Base-by-base conservation (phyloP, 1,284 basidiomycete genomes). In the Tilletia walkeri region DNA sequence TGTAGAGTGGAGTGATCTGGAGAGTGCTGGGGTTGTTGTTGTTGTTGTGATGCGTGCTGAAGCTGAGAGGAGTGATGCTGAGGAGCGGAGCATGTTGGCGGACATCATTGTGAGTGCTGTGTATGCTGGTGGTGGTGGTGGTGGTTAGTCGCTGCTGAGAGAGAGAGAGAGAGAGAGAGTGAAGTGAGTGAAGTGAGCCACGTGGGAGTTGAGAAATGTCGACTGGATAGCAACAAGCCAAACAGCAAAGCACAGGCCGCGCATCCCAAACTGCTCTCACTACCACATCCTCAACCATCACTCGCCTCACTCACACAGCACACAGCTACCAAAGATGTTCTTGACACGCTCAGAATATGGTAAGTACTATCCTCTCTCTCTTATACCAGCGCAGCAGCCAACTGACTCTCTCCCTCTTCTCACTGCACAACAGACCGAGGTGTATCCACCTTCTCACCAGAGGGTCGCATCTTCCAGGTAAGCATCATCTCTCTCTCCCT, bases 371-470 rank as follows among this genome's bases (percentile, higher is more conserved):
- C 67, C 34, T 34, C n/a, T 18, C 36, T 69, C 12, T 16, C 7
- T 18, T 16, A 66, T 3, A 36, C 3, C 16, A 36, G 18, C 45
- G 20, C 12, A 18, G 30, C 50, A n/a, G 72, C 47, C 5, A 39
- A 18, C 67, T 67, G 20, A 20, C 47, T 36, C 38, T 68, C 63
- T 30, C 56, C 39, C 24, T n/a, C 47, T 75, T 54, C 70, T 63
- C 48, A 18, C 16, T n/a, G 65, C 20, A 68, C 69, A 53, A 65
- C 72, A 94, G 94, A 97, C 86, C 91, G 95, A 80, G 95, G 95
- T 87, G 95, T 97, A 73, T 97, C 96, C 87, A 98, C 95, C 78
- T 98, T 98, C 88, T 98, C 95, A 39, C 96, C 96, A 4, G 95
- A 99, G 86, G 95, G 93, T 67, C 92, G 92, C 84, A 85, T 94